These are phyloP conservation scores for Gracilaria caudata DNA, from an alignment of 23 red algal genomes.

Conservation along the genomic window DNA sequence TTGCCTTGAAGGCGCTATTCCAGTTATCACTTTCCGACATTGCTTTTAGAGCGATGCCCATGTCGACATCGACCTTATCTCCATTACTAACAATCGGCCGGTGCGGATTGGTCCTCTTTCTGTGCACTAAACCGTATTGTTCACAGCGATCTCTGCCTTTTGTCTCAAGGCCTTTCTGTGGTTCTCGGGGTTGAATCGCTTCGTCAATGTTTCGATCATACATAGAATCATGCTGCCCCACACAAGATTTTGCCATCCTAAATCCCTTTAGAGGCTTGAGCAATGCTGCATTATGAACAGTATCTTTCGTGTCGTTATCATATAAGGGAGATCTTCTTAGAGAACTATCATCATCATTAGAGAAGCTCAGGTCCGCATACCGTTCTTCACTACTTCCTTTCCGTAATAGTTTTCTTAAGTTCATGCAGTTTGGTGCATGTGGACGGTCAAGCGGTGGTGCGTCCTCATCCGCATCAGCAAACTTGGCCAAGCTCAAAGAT, in stretches of 20 bases:
- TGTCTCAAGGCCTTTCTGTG: not conserved
- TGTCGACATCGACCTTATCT: not conserved
- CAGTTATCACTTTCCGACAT: not conserved
- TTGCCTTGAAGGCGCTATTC: not conserved
- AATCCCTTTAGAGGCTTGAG: not conserved
- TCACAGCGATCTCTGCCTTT: not conserved
- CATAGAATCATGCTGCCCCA: not conserved
- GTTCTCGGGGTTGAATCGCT: not conserved
- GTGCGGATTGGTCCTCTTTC: not conserved
- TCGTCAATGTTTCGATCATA: not conserved
- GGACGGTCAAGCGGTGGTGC: constrained; percentile 20
- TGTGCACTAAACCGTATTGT: not conserved
- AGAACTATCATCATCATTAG: not conserved
- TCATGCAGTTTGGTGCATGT: constrained; percentile 3
- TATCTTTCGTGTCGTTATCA: not conserved
- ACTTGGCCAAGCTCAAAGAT: not conserved
- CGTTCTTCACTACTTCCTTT: constrained; percentile 9
- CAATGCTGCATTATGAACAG: not conserved
- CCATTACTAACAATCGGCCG: not conserved
- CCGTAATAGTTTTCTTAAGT: not conserved
- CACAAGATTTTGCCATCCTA: not conserved
- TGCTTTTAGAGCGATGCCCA: not conserved
- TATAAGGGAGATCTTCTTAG: not conserved
- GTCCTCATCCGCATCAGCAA: constrained; percentile 12
- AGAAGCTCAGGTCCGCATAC: not conserved